Conservation (phyloP, 352 stramenopile species). For the Globisporangium acanthophoron region DNA sequence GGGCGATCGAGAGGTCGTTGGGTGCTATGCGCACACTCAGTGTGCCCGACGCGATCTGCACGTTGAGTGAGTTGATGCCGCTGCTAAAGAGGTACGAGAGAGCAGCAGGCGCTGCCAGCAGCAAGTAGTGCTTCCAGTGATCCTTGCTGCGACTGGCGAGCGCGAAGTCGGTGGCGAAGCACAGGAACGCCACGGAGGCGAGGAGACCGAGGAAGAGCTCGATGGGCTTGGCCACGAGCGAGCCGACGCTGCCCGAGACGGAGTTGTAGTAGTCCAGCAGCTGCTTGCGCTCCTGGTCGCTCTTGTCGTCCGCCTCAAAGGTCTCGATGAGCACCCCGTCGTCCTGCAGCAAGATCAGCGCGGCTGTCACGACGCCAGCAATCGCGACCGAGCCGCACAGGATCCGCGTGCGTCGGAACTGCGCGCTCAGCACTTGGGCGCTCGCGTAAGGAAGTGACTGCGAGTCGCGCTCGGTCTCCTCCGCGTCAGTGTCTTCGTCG, state of each 20-base stretch:
- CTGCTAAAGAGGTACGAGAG: conserved; percentile 8
- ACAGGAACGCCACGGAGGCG: background rate
- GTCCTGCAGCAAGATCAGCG: background rate
- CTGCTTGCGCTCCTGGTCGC: background rate
- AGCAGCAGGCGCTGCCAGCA: background rate
- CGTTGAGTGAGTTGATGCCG: conserved; percentile 12
- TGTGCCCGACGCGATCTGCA: background rate
- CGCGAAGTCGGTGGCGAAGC: conserved; percentile 5
- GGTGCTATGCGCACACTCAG: background rate
- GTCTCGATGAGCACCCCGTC: conserved; percentile 1
- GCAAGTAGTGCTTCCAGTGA: conserved; percentile 4
- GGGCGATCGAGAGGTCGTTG: background rate
- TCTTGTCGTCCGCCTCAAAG: background rate
- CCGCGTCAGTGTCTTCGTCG: too few relatives aligned
- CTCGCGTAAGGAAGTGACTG: too few relatives aligned
- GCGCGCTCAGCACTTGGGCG: background rate
- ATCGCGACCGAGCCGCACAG: background rate
- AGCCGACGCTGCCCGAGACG: background rate
- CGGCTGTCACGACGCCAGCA: background rate
- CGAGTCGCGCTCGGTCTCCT: too few relatives aligned
- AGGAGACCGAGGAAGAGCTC: conserved; percentile 6
- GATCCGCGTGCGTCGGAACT: conserved; percentile 1
- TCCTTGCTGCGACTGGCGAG: background rate
- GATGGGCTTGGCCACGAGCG: conserved; percentile 2
- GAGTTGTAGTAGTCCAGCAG: conserved; percentile 11